Conservation (phyloP, 176 grass and related monocot genomes). For the Cenchrus americanus region DNA sequence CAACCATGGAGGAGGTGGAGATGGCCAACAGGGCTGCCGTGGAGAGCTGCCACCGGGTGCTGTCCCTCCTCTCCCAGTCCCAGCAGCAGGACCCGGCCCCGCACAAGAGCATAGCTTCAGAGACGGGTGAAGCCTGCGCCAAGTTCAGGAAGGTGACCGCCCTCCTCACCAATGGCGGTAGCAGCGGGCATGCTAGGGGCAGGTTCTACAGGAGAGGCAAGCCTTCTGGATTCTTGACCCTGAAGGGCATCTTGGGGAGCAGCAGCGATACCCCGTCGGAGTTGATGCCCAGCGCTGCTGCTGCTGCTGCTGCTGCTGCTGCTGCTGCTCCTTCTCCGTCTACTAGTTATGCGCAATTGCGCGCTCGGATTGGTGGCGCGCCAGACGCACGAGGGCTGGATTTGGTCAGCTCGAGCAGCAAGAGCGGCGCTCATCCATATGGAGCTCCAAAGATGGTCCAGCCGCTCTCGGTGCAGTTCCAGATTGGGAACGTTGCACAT, state of each 20-base stretch:
- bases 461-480: constrained; percentile 56
- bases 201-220: constrained; percentile 50
- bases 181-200: constrained; percentile 59
- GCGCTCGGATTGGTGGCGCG: constrained; percentile 21
- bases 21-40: constrained; percentile 75
- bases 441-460: constrained; percentile 52
- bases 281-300: constrained; percentile 1
- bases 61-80: constrained; percentile 63
- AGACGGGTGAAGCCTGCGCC: constrained; percentile 67
- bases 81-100: constrained; percentile 62
- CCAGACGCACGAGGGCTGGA: constrained; percentile 18
- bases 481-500: constrained; percentile 46
- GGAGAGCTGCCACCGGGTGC: constrained; percentile 76
- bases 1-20: constrained; percentile 78
- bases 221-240: constrained; percentile 39
- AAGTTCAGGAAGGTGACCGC: constrained; percentile 79
- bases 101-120: constrained; percentile 54
- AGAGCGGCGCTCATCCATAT: constrained; percentile 2
- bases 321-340: constrained; percentile 39
- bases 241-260: constrained; percentile 57
- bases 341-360: constrained; percentile 47
- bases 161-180: constrained; percentile 49
- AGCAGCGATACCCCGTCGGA: constrained; percentile 2
- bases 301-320: constrained; percentile 10
- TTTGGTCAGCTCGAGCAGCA: constrained; percentile 46